phyloP scores from a whole-genome alignment of 148 eudicot species.

The Tetragonia tetragonoides region DNA sequence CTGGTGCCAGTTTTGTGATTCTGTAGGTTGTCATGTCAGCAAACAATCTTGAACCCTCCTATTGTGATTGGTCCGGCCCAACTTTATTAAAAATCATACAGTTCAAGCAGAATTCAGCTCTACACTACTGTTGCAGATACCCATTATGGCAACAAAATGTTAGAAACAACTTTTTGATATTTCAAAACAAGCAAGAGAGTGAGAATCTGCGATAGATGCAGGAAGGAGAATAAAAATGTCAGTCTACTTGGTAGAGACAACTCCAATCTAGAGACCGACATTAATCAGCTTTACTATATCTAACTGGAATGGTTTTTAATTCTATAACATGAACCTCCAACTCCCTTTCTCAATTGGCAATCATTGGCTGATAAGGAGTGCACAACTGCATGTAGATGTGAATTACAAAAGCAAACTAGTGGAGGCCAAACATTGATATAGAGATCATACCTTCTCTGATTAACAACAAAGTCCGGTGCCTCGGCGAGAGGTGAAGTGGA shows the following conservation, averaged over 20 bases:
- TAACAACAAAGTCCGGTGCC: conserved; percentile 77
- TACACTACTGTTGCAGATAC: conserved; percentile 1
- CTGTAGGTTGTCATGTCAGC: no score
- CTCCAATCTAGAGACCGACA: conserved; percentile 1
- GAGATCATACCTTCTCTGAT: conserved; percentile 56
- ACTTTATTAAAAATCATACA: neutral
- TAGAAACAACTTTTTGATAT: neutral
- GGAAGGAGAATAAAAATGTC: neutral
- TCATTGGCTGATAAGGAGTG: neutral
- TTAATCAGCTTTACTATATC: neutral
- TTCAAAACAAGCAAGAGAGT: neutral
- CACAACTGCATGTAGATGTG: neutral
- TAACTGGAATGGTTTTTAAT: neutral
- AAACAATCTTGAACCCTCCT: no score
- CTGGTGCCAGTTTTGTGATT: no score
- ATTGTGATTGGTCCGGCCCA: neutral
- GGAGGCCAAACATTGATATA: neutral
- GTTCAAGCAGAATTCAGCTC: conserved; percentile 5
- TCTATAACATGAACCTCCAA: neutral
- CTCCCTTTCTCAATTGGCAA: neutral
- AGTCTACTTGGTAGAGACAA: neutral
- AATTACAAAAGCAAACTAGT: neutral
- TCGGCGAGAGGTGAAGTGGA: conserved; percentile 92
- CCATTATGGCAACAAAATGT: neutral
- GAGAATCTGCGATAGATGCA: neutral